Conservation (phyloP, 2,329 filamentous ascomycete genomes). For the Calycina marina region DNA sequence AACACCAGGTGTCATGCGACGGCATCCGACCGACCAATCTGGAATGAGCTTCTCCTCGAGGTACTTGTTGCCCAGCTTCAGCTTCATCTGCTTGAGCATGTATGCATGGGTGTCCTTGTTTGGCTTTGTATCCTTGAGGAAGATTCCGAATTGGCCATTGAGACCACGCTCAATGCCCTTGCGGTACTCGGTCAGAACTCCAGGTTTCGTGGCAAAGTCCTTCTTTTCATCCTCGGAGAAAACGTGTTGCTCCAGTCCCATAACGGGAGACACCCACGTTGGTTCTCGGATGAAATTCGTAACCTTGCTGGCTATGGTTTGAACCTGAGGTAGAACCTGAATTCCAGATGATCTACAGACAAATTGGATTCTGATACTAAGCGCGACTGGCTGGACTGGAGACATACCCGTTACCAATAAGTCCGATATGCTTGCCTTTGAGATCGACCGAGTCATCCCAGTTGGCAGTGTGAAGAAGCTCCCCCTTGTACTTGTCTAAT, state of each 20-base stretch:
- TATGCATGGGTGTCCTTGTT: constrained; percentile 26
- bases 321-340: constrained; percentile 32
- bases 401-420: constrained; percentile 40
- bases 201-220: constrained; percentile 28
- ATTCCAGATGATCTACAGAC: constrained; percentile 26
- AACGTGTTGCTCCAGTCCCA: constrained; percentile 28
- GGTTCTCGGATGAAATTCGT: constrained; percentile 29
- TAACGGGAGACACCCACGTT: constrained; percentile 26
- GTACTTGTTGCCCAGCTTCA: constrained; percentile 25
- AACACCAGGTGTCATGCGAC: constrained; percentile 29
- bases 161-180: constrained; percentile 30
- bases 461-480: constrained; percentile 38
- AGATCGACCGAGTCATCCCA: constrained; percentile 37
- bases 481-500: constrained; percentile 34
- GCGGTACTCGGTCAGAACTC: constrained; percentile 28
- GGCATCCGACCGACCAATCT: constrained; percentile 24
- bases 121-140: constrained; percentile 25
- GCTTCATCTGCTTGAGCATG: constrained; percentile 25
- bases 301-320: constrained; percentile 31
- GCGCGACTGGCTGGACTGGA: constrained; percentile 21
- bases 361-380: constrained; percentile 13
- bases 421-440: constrained; percentile 36
- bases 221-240: constrained; percentile 28
- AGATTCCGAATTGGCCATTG: constrained; percentile 32
- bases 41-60: constrained; percentile 22